Conservation (phyloP, 345 rosid genomes). For the Trapa bicornis region DNA sequence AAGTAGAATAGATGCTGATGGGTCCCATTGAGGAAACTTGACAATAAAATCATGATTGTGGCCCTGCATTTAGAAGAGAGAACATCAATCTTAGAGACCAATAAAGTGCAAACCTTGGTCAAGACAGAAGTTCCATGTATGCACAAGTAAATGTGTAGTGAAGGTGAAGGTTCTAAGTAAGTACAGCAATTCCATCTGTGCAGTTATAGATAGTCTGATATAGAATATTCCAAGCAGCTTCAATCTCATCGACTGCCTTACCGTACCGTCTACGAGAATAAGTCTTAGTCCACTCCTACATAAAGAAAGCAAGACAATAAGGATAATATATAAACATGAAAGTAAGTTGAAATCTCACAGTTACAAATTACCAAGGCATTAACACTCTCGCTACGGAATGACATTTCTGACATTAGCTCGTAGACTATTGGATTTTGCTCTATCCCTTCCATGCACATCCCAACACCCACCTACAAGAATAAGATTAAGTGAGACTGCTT, state of each 20-base stretch:
- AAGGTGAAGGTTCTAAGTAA: constrained; percentile 1
- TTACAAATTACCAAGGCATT: constrained; percentile 38
- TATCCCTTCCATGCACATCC: constrained; percentile 96
- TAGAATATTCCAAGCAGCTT: constrained; percentile 78
- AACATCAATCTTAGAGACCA: constrained; percentile 4
- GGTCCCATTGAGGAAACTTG: constrained; percentile 84
- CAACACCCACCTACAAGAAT: constrained; percentile 68
- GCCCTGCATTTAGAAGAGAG: constrained; percentile 38
- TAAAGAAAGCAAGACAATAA: constrained; percentile 4
- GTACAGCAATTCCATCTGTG: constrained; percentile 71
- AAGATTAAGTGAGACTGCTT: background rate
- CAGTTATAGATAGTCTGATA: constrained; percentile 76
- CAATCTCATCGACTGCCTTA: constrained; percentile 38
- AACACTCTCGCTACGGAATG: constrained; percentile 66
- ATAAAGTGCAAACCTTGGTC: background rate
- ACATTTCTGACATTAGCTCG: constrained; percentile 92
- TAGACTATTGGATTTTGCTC: constrained; percentile 92
- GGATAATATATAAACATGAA: background rate
- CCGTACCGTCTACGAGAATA: constrained; percentile 76
- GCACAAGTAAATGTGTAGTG: background rate
- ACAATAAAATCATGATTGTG: constrained; percentile 93
- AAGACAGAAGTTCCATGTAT: background rate
- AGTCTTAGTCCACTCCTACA: constrained; percentile 74
- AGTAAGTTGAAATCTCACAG: background rate
- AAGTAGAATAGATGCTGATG: constrained; percentile 29